Evolutionary conservation across 345 rosid species (phyloP).

Genomic region (Reutealis trisperma): DNA sequence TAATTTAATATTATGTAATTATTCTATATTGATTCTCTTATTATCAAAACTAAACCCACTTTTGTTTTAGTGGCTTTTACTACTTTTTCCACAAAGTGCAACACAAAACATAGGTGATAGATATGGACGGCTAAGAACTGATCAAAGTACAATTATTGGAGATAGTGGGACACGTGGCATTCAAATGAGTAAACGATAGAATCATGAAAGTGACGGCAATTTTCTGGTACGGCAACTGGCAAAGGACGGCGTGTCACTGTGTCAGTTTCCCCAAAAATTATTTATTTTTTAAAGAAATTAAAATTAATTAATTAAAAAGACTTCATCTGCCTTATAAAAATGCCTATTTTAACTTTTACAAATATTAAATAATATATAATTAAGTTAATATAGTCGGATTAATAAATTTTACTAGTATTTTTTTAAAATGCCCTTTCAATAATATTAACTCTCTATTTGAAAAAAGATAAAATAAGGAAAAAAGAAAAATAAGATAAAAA

Average conservation of each 20-base stretch:
- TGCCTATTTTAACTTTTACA: too few species aligned
- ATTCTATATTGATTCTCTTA: background rate
- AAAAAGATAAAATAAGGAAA: too few species aligned
- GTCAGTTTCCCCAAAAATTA: background rate
- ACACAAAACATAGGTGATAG: background rate
- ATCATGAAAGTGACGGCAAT: constrained; percentile 1
- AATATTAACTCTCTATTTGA: too few species aligned
- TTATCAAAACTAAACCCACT: background rate
- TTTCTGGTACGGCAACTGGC: constrained; percentile 5
- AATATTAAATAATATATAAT: too few species aligned
- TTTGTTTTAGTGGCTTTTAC: background rate
- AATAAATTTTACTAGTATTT: too few species aligned
- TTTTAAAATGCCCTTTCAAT: too few species aligned
- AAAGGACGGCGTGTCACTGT: constrained; percentile 19
- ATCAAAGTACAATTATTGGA: constrained; percentile 19
- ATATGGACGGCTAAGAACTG: constrained; percentile 21
- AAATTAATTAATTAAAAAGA: background rate
- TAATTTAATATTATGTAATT: background rate
- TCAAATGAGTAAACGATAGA: background rate
- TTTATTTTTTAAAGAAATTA: background rate
- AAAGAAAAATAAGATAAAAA: too few species aligned
- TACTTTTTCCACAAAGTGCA: constrained; percentile 20
- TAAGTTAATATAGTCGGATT: too few species aligned
- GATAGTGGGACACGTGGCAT: constrained; percentile 19
- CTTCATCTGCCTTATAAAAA: too few species aligned